A percentile compares a stretch with the other conserved stretches of the same genome.
These are phyloP conservation scores for Candida khao-thaluensis DNA, from an alignment of 805 yeast genomes.

Conservation along the genomic window DNA sequence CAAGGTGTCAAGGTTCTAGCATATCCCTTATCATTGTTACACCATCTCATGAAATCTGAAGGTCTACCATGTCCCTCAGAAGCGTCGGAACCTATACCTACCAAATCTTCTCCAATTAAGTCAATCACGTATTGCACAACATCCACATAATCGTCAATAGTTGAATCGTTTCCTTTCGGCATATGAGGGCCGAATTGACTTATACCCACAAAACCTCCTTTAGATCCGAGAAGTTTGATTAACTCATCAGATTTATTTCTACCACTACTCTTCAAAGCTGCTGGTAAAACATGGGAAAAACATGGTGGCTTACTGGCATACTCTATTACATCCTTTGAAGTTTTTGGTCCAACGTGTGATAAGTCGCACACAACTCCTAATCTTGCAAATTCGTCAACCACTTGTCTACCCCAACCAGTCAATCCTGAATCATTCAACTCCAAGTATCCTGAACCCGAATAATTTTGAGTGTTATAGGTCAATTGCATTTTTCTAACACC, in stretches of 20 bases:
- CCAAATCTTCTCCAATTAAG: slow-evolving; percentile 16
- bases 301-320: slow-evolving; percentile 16
- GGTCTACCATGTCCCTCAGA: slow-evolving; percentile 25
- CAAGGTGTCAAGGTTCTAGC: slow-evolving; percentile 16
- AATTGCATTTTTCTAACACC: slow-evolving; percentile 16
- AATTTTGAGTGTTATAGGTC: slow-evolving; percentile 17
- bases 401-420: slow-evolving; percentile 17
- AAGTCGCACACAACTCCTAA: slow-evolving; percentile 16
- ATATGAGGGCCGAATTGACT: slow-evolving; percentile 17
- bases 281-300: slow-evolving; percentile 14
- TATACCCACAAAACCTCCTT: slow-evolving; percentile 16
- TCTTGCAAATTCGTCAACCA: slow-evolving; percentile 16
- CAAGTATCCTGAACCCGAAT: slow-evolving; percentile 15
- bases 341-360: slow-evolving; percentile 16
- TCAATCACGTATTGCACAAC: slow-evolving; percentile 15
- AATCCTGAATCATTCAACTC: slow-evolving; percentile 16
- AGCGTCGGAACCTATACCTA: slow-evolving; percentile 20
- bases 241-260: slow-evolving; percentile 15
- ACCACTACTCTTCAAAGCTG: slow-evolving; percentile 15
- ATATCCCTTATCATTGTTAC: slow-evolving; percentile 16
- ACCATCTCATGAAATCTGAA: slow-evolving; percentile 16
- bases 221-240: slow-evolving; percentile 13
- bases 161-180: slow-evolving; percentile 19
- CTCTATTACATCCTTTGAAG: slow-evolving; percentile 14
- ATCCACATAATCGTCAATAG: slow-evolving; percentile 17